Conservation (phyloP, 2,329 filamentous ascomycete species). For the Fonsecaea pedrosoi region DNA sequence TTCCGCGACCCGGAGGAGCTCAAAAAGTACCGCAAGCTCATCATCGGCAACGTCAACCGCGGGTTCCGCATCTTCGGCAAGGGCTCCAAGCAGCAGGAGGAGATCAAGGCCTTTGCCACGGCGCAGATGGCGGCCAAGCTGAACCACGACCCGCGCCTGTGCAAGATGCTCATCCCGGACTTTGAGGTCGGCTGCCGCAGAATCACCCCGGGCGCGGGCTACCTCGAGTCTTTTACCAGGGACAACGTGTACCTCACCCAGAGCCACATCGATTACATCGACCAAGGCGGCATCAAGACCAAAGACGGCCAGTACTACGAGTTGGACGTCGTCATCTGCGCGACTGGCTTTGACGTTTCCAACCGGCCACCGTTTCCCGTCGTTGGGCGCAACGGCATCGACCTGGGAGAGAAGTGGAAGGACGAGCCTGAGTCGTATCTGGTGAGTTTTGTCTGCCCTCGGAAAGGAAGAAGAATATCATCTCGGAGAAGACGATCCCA, state of each 20-base stretch:
- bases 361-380: slow-evolving; percentile 27
- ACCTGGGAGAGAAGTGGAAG: slow-evolving; percentile 43
- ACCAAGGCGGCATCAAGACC: slow-evolving; percentile 41
- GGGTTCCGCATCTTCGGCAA: slow-evolving; percentile 32
- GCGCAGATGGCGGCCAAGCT: slow-evolving; percentile 31
- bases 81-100: slow-evolving; percentile 19
- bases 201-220: slow-evolving; percentile 59
- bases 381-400: slow-evolving; percentile 29
- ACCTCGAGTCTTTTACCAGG: slow-evolving; percentile 56
- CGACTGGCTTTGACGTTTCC: slow-evolving; percentile 29
- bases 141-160: slow-evolving; percentile 38
- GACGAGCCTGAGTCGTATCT: slow-evolving; percentile 41
- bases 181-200: slow-evolving; percentile 54
- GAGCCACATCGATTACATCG: slow-evolving; percentile 47
- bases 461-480: no score
- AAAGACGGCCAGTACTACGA: slow-evolving; percentile 17
- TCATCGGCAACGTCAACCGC: slow-evolving; percentile 37
- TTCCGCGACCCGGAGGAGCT: slow-evolving; percentile 43
- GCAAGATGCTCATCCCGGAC: slow-evolving; percentile 39
- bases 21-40: slow-evolving; percentile 47
- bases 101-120: slow-evolving; percentile 26
- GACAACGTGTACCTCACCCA: slow-evolving; percentile 46
- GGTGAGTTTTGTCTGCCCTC: neutral
- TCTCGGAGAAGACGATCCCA: no score
- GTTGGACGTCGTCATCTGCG: slow-evolving; percentile 19